These are phyloP conservation scores for Hypoxylon rubiginosum DNA, from an alignment of 2,329 filamentous ascomycete genomes.

Conservation along the genomic window DNA sequence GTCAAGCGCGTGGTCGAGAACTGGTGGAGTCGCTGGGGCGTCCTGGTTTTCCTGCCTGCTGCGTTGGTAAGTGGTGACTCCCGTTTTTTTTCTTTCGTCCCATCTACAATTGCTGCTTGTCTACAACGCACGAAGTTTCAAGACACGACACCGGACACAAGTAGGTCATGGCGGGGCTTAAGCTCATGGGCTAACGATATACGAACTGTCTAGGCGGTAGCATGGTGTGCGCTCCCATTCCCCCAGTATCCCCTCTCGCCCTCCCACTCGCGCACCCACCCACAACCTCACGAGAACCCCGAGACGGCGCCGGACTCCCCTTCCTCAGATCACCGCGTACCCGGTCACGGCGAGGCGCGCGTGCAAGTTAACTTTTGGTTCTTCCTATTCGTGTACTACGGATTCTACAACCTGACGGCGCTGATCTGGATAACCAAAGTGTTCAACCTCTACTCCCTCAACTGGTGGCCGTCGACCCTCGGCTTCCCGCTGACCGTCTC, in stretches of 20 bases:
- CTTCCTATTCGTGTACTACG: slow-evolving; percentile 78
- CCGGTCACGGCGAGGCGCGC: slow-evolving; percentile 73
- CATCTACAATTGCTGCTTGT: neutral
- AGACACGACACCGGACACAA: neutral
- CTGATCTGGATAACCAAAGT: slow-evolving; percentile 79
- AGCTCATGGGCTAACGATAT: slow-evolving; percentile 29
- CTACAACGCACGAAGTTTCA: neutral
- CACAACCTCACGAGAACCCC: slow-evolving; percentile 31
- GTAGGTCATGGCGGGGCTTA: neutral
- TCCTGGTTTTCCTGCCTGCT: slow-evolving; percentile 73
- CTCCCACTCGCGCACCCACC: slow-evolving; percentile 55
- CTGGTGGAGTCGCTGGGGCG: slow-evolving; percentile 74
- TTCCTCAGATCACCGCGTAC: slow-evolving; percentile 58
- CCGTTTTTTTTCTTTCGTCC: slow-evolving; percentile 12
- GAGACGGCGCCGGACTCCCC: slow-evolving; percentile 46
- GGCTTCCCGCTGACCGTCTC: slow-evolving; percentile 75
- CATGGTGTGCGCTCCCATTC: slow-evolving; percentile 75
- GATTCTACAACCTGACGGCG: slow-evolving; percentile 76
- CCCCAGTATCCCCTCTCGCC: slow-evolving; percentile 70
- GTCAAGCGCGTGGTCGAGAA: slow-evolving; percentile 70
- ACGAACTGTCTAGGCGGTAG: slow-evolving; percentile 62
- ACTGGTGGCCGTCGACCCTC: slow-evolving; percentile 77
- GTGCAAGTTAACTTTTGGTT: slow-evolving; percentile 80
- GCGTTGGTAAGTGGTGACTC: slow-evolving; percentile 62
- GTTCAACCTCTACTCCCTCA: slow-evolving; percentile 78